Percentiles rank a stretch among this genome's conserved stretches.
phyloP scores from a whole-genome alignment of 2,329 filamentous ascomycete species.

The Penicillium sp. region DNA sequence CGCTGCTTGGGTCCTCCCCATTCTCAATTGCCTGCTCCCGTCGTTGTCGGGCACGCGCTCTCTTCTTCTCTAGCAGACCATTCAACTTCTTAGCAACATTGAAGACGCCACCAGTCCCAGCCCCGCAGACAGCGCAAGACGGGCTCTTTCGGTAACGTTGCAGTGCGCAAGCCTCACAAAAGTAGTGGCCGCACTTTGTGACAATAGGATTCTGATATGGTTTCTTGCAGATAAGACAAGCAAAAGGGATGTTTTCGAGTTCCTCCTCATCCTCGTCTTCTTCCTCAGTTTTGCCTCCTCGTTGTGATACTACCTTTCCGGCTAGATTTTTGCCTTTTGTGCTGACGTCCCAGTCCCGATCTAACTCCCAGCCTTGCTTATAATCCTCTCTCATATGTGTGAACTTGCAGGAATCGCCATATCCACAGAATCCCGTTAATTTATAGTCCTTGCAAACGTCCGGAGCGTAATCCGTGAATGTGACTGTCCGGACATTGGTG shows the following conservation, averaged over 20 bases:
- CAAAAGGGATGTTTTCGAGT: constrained; percentile 85
- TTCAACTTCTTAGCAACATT: constrained; percentile 84
- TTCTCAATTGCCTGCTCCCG: constrained; percentile 58
- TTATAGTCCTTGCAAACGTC: constrained; percentile 97
- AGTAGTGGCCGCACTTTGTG: constrained; percentile 94
- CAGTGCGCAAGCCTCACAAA: constrained; percentile 88
- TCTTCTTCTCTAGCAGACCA: constrained; percentile 75
- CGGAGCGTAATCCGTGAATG: constrained; percentile 85
- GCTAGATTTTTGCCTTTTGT: constrained; percentile 61
- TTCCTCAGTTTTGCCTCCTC: constrained; percentile 51
- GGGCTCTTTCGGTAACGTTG: constrained; percentile 86
- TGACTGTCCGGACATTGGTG: constrained; percentile 88
- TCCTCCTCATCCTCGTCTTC: constrained; percentile 66
- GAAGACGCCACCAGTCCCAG: constrained; percentile 86
- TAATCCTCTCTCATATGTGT: constrained; percentile 67
- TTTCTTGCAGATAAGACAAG: constrained; percentile 82
- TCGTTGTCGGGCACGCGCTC: constrained; percentile 60
- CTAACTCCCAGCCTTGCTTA: constrained; percentile 93
- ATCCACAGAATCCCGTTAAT: constrained; percentile 73
- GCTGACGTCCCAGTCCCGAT: constrained; percentile 88
- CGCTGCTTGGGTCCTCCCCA: constrained; percentile 56
- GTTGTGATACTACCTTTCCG: constrained; percentile 55
- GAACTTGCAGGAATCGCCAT: constrained; percentile 79
- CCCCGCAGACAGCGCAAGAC: constrained; percentile 81
- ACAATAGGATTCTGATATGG: constrained; percentile 79